Evolutionary conservation across 306 rosid species (phyloP), one percentile per base, ranked within the genome.

Genomic region (Lathyrus tuberosus): DNA sequence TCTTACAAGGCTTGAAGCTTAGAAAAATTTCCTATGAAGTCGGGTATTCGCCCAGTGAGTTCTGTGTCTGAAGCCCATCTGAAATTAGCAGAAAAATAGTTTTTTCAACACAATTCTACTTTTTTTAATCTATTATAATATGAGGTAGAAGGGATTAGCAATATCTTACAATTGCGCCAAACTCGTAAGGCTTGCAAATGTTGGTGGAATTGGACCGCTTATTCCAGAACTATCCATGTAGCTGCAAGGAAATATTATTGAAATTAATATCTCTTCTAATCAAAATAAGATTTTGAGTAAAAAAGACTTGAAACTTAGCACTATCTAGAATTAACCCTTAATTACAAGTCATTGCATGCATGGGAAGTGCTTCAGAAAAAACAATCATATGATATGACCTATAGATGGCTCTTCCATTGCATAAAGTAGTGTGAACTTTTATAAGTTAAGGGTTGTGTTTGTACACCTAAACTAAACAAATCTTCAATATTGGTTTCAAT

Each of bases 201-300:
- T 73, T 52, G 85, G 68, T 70, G 96, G 98, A 80, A 92, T 85
- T 73, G 82, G 83, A 30, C 98, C 98, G n/a, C 91, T 78, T 31
- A 86, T 65, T 77, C 98, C 96, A 5, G 86, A 82, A 72, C 98
- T 93, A 81, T 76, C 89, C 16, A 85, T 7, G 69, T 88, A 90
- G 63, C 96, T 90, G 87, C 54, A 82, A 30, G 67, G 1, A 76
- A 69, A 81, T 65, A 70, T 70, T 53, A 10, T 58, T 41, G 62
- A 51, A 60, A 72, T 69, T 76, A 54, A 20, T 18, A 81, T 54
- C 40, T 38, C 54, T 30, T 24, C 15, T 20, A 10, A 9, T 74
- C 20, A 42, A 17, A 59, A 65, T 58, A 67, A 6, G 22, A 59
- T 53, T 33, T 62, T 52, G 64, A 58, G 14, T 37, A 12, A 51